phyloP scores from a whole-genome alignment of 345 rosid genomes.

The Salix caprea region DNA sequence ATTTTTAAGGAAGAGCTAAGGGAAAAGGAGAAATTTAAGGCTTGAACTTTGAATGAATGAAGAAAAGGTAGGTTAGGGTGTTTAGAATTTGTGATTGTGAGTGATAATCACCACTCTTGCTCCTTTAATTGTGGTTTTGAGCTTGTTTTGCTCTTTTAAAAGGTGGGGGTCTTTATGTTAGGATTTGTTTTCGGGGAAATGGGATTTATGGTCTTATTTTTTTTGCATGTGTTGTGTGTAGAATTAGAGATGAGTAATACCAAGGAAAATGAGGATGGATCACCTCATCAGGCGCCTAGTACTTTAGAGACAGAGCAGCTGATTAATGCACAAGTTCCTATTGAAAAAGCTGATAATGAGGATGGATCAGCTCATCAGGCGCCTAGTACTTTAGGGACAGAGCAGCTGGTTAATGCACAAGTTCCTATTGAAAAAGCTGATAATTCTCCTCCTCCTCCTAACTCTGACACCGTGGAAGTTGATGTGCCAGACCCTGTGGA shows the following conservation, averaged over 20 bases:
- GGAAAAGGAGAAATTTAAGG: neutral
- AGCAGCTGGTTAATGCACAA: neutral
- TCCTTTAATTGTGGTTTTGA: neutral
- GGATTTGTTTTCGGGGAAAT: neutral
- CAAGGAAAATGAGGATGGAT: slow-evolving; percentile 19
- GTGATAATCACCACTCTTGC: neutral
- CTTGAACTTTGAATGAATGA: neutral
- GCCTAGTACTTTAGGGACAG: neutral
- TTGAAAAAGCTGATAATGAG: slow-evolving; percentile 5
- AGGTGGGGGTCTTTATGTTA: neutral
- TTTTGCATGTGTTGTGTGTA: neutral
- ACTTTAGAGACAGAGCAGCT: neutral
- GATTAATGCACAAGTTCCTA: neutral
- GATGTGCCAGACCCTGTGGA: slow-evolving; percentile 11
- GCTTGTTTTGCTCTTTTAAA: neutral
- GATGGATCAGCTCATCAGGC: slow-evolving; percentile 5
- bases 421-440: neutral
- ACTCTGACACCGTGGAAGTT: slow-evolving; percentile 18
- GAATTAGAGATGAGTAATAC: slow-evolving; percentile 21
- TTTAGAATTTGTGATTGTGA: neutral
- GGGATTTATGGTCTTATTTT: neutral
- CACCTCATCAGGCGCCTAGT: neutral
- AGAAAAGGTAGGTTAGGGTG: neutral
- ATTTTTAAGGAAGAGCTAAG: neutral
- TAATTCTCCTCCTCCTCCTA: slow-evolving; percentile 17